phyloP scores from a whole-genome alignment of 805 yeast species.

The Grigorovia transvaalensis region DNA sequence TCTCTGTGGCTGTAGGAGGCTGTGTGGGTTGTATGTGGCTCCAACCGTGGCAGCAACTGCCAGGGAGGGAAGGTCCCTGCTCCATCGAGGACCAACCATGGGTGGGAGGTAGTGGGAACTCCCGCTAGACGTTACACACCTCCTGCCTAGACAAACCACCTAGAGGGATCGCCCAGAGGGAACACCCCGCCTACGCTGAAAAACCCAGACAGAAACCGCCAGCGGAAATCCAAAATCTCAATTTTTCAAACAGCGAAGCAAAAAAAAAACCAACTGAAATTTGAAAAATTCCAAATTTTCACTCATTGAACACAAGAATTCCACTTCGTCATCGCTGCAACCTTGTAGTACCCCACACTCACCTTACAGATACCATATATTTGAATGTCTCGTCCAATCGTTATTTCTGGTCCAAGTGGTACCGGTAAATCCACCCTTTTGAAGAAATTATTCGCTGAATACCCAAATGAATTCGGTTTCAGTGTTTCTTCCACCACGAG shows the following conservation, averaged over 20 bases:
- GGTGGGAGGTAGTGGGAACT: too few species aligned
- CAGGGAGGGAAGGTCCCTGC: too few species aligned
- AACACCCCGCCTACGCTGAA: too few species aligned
- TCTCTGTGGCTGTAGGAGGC: too few species aligned
- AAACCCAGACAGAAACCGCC: background rate
- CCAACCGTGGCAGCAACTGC: too few species aligned
- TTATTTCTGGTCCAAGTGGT: slow-evolving; percentile 93
- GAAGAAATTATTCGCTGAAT: slow-evolving; percentile 82
- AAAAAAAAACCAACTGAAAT: background rate
- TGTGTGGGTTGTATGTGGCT: too few species aligned
- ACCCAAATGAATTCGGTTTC: slow-evolving; percentile 83
- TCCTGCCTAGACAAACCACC: too few species aligned
- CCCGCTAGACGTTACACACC: too few species aligned
- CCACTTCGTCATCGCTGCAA: background rate
- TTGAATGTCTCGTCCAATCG: slow-evolving; percentile 61
- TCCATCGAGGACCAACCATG: too few species aligned
- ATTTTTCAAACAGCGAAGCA: background rate
- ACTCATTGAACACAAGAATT: too few species aligned
- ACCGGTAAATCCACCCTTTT: slow-evolving; percentile 92
- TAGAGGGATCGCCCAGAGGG: too few species aligned
- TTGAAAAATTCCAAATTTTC: background rate
- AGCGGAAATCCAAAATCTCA: background rate
- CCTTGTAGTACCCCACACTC: background rate
- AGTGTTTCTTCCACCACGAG: slow-evolving; percentile 87
- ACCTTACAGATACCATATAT: too few species aligned